Base-by-base conservation (phyloP, 1,284 basidiomycete species). In the Anthracocystis walkeri region DNA sequence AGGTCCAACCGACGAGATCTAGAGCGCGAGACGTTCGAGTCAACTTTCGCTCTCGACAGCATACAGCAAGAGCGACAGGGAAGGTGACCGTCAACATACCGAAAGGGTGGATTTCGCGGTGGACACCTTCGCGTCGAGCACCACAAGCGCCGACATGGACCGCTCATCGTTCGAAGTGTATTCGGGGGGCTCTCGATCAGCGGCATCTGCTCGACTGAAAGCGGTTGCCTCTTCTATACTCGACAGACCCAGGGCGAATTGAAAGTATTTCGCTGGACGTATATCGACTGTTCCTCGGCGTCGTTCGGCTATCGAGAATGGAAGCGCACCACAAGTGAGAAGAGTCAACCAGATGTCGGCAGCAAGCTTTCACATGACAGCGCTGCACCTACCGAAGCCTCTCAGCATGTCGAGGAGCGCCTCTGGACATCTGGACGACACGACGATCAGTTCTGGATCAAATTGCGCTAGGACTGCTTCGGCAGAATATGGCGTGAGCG, bases 401-500 rank as follows among this genome's bases (percentile, higher is more conserved):
- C 38, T 64, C 6, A 75, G 46, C 46, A 56, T 35, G 31, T 40
- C 48, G 7, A 64, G 53, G 6, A 75, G 44, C 7, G 64, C 27
- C 8, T 57, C 64, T 1, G 64, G 57, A 50, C 67, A 70, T 23
- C 50, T 48, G 23, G 73, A 64, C 4, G 73, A 67, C 27, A 52
- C 57, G 3, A 75, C 40, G 35, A 75, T 54, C 33, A 75, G 31
- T 21, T 51, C 44, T 18, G 73, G 73, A 20, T 51, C 41, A 38
- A 71, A 71, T 20, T 75, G 73, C 14, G 60, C 49, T 20, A 75
- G 63, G 31, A 75, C 73, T 75, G 50, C 21, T 21, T 53, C 4
- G 18, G 8, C 23, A 1, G 21, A 33, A 23, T n/a, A 27, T 33
- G 27, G n/a, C 8, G 10, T 42, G 5, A 27, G 57, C 11, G 14